These are phyloP conservation scores for Pleurotus tuber-regium DNA, from an alignment of 768 basidiomycete species.

Conservation along the genomic window DNA sequence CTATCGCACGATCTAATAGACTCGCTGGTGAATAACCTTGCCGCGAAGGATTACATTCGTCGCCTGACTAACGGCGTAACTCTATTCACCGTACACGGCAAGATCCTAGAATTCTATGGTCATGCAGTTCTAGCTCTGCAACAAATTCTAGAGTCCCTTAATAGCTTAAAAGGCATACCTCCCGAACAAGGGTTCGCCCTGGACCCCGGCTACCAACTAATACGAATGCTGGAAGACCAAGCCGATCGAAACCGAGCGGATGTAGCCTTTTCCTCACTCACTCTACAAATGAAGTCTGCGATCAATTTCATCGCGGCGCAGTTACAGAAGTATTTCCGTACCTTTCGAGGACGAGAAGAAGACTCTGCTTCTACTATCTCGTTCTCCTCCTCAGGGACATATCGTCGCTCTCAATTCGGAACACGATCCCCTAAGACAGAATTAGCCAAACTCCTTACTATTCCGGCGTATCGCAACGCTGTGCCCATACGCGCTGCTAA, in stretches of 20 bases:
- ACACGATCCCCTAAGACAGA: neutral
- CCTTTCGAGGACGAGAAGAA: neutral
- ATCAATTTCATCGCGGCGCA: neutral
- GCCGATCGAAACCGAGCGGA: neutral
- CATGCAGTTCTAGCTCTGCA: conserved; percentile 4
- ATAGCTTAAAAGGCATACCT: neutral
- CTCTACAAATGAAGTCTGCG: neutral
- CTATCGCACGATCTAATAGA: neutral
- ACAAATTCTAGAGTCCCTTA: neutral
- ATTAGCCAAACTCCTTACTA: conserved; percentile 5
- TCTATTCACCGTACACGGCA: neutral
- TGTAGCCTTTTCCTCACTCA: neutral
- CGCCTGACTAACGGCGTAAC: neutral
- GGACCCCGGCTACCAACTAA: neutral
- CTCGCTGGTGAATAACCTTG: neutral
- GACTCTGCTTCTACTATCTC: neutral
- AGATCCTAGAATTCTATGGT: neutral
- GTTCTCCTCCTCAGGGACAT: neutral
- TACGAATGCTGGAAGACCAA: neutral
- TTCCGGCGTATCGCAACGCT: neutral
- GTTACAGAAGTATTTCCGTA: neutral
- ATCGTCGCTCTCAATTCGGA: neutral
- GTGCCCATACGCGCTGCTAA: neutral
- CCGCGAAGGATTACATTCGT: neutral
- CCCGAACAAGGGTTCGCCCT: neutral